Evolutionary conservation across 768 basidiomycete genomes (phyloP), one percentile per base, ranked within the genome.

Genomic region (Phylloporus sp.): DNA sequence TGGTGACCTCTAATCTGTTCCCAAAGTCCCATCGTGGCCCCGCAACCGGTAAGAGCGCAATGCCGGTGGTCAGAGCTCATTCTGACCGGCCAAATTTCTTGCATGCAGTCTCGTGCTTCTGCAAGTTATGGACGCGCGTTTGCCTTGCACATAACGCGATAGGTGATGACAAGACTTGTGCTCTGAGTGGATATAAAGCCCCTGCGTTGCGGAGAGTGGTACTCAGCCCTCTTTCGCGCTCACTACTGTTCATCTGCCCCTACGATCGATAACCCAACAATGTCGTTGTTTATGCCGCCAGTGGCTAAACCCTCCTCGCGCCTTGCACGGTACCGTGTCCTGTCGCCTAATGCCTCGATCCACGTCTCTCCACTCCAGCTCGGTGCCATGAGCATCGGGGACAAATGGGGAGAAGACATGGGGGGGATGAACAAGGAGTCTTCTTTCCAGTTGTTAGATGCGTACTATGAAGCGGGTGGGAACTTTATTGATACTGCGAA

Each of bases 401-500:
- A 76, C 44, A 63, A 69, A 26, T 73, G 74, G 73, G 52, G 56
- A 0, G 3, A 44, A 7, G 69, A 69, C 2, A 59, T 71, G 63
- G 75, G 75, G 0, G 47, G 52, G 0, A 76, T 77, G 72, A 56
- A 65, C 59, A 78, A 77, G 59, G 69, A 73, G 31, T 47, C 58
- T 15, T 66, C 72, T 11, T 78, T 78, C 69, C 70, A 75, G 62
- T 67, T 80, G 16, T 64, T 80, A 0, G 77, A 80, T 46, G 69
- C 73, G 0, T 78, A 61, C 53, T 71, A 59, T 41, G 71, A 76
- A n/a, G 64, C 66, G 0, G 77, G 78, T 3, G 78, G 78, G 1
- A 78, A 79, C 58, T 74, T 77, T 41, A 76, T 79, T 51, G 77
- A 77, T 43, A 78, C 76, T 0, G 74, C 79, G 4, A 78, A 75